Percentiles rank a stretch among this genome's conserved stretches.
Conservation (phyloP, 2,329 filamentous ascomycete species). For the Didymella sp. region DNA sequence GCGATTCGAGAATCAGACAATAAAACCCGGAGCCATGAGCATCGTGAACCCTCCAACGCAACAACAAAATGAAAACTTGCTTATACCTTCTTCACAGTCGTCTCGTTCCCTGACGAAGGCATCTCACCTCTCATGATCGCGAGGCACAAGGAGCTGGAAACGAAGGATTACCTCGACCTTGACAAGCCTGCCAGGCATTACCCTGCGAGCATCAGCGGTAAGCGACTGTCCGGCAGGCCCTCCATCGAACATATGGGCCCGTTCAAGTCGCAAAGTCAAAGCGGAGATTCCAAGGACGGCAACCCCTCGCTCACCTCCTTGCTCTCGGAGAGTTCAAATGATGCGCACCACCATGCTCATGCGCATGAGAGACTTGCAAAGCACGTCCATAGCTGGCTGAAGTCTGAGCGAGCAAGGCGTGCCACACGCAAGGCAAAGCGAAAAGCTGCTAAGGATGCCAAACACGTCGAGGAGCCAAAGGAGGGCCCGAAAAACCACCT, state of each 20-base stretch:
- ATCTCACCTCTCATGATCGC: conserved; percentile 57
- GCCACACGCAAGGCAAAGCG: conserved; percentile 61
- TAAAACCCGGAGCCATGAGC: conserved; percentile 1
- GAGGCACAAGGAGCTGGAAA: conserved; percentile 55
- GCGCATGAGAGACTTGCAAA: conserved; percentile 61
- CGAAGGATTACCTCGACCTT: conserved; percentile 51
- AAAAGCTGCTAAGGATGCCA: conserved; percentile 57
- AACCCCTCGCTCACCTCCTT: conserved; percentile 43
- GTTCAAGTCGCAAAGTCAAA: conserved; percentile 25
- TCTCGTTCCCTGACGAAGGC: conserved; percentile 56
- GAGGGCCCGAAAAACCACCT: conserved; percentile 7
- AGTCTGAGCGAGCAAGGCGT: conserved; percentile 76
- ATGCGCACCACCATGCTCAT: conserved; percentile 30
- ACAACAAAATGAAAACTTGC: conserved; percentile 21
- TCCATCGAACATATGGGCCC: conserved; percentile 43
- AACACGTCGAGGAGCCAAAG: conserved; percentile 1
- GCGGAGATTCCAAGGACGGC: conserved; percentile 25
- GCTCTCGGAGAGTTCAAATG: conserved; percentile 40
- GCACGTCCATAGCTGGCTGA: conserved; percentile 83
- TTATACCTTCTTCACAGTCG: conserved; percentile 47
- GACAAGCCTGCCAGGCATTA: conserved; percentile 49
- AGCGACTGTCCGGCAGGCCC: conserved; percentile 54
- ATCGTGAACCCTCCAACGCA: conserved; percentile 5
- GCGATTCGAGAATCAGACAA: background rate
- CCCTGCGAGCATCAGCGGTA: conserved; percentile 50